Percentiles rank a stretch among this genome's conserved stretches.
These are phyloP conservation scores for Aegilops speltoides DNA, from an alignment of 176 grass and related monocot species.

Conservation along the genomic window DNA sequence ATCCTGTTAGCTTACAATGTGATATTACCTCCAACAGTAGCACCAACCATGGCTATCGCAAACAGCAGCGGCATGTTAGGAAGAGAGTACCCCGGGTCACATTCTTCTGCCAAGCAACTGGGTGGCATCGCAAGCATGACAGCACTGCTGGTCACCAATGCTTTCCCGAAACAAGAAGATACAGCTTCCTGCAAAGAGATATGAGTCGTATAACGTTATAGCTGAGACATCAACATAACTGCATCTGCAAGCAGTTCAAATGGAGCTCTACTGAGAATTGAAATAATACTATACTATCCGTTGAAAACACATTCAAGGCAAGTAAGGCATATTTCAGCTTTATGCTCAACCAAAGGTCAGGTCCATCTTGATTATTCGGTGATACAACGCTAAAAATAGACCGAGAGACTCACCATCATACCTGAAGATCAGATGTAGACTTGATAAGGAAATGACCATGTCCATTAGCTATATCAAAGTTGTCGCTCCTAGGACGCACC, in stretches of 20 bases:
- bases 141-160: slow-evolving; percentile 39
- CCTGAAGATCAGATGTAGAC: slow-evolving; percentile 80
- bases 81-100: slow-evolving; percentile 68
- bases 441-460: slow-evolving; percentile 32
- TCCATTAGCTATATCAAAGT: slow-evolving; percentile 17
- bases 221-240: slow-evolving; percentile 3
- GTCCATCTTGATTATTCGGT: neutral
- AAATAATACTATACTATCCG: neutral
- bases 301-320: neutral
- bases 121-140: slow-evolving; percentile 50
- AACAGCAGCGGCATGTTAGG: slow-evolving; percentile 91
- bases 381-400: slow-evolving; percentile 22
- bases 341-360: neutral
- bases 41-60: slow-evolving; percentile 89
- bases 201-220: slow-evolving; percentile 5
- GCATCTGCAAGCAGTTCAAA: neutral
- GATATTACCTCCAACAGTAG: slow-evolving; percentile 91
- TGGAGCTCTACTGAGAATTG: neutral
- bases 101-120: slow-evolving; percentile 73
- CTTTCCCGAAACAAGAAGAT: slow-evolving; percentile 43
- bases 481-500: slow-evolving; percentile 1
- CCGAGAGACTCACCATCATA: slow-evolving; percentile 90
- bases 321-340: neutral
- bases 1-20: neutral
- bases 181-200: slow-evolving; percentile 46